These are phyloP conservation scores for Metschnikowia amazonensis DNA, from an alignment of 805 yeast species.

Conservation along the genomic window DNA sequence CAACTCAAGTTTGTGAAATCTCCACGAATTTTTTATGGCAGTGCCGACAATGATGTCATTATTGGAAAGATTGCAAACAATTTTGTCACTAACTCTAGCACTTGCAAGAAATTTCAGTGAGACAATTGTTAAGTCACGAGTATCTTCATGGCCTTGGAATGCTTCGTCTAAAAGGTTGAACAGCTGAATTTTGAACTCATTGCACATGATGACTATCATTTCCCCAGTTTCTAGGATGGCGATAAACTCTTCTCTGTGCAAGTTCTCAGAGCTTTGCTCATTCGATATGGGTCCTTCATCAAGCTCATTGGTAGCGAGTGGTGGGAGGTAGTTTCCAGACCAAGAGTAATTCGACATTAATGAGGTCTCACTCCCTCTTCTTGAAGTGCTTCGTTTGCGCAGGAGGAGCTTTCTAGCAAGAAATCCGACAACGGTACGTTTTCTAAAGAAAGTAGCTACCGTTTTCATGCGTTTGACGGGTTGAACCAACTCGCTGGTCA, in stretches of 20 bases:
- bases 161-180: conserved; percentile 24
- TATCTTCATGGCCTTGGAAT: conserved; percentile 13
- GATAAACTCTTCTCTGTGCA: conserved; percentile 45
- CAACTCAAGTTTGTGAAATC: conserved; percentile 42
- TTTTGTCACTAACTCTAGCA: conserved; percentile 70
- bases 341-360: conserved; percentile 19
- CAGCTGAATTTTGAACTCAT: conserved; percentile 41
- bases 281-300: neutral
- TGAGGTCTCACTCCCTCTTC: conserved; percentile 35
- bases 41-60: conserved; percentile 59
- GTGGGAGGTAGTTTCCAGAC: conserved; percentile 37
- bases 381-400: conserved; percentile 19
- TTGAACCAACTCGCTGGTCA: conserved; percentile 33
- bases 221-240: conserved; percentile 51
- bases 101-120: conserved; percentile 57
- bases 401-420: conserved; percentile 31
- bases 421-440: conserved; percentile 48
- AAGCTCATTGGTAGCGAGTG: conserved; percentile 6
- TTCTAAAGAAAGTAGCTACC: conserved; percentile 59
- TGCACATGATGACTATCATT: conserved; percentile 46
- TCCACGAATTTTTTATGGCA: conserved; percentile 65
- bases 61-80: conserved; percentile 50
- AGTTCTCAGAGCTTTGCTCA: conserved; percentile 8
- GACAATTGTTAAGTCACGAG: conserved; percentile 30
- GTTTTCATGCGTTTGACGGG: conserved; percentile 30